A percentile compares a stretch with the other conserved stretches of the same genome.
Evolutionary conservation across 345 rosid species (phyloP).

Genomic region (Carallia brachiata): DNA sequence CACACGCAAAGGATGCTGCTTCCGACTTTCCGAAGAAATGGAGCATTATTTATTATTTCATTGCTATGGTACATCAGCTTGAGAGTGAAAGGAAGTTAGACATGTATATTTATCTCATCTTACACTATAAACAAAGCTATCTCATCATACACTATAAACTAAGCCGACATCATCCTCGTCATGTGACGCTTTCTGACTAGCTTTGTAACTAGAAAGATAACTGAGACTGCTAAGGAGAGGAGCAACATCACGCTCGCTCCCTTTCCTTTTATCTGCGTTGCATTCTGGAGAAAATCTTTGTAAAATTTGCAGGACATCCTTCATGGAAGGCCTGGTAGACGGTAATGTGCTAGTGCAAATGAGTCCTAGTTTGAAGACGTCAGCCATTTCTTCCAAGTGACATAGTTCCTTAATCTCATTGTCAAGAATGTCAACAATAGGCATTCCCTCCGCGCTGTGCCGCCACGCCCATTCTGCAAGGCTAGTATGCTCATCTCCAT

Average conservation of each 20-base stretch:
- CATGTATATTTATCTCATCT: background rate
- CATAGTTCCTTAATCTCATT: slow-evolving; percentile 47
- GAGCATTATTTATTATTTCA: no score
- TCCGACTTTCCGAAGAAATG: no score
- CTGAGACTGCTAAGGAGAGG: slow-evolving; percentile 42
- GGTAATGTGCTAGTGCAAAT: slow-evolving; percentile 60
- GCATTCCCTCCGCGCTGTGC: slow-evolving; percentile 47
- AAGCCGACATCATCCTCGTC: slow-evolving; percentile 15
- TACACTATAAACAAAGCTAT: slow-evolving; percentile 14
- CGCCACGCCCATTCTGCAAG: slow-evolving; percentile 95
- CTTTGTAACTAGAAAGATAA: slow-evolving; percentile 30
- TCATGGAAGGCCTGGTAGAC: slow-evolving; percentile 71
- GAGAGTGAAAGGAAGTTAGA: no score
- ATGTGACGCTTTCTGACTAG: slow-evolving; percentile 15
- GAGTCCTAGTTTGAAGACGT: slow-evolving; percentile 66
- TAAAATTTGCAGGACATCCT: slow-evolving; percentile 64
- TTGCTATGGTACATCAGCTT: no score
- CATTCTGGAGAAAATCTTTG: slow-evolving; percentile 30
- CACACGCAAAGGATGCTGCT: no score
- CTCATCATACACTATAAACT: slow-evolving; percentile 15
- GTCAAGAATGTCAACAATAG: slow-evolving; percentile 50
- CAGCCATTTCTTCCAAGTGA: slow-evolving; percentile 51
- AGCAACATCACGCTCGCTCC: slow-evolving; percentile 32
- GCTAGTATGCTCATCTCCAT: slow-evolving; percentile 58
- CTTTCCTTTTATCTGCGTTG: slow-evolving; percentile 23